phyloP scores from a whole-genome alignment of 1,139 yeast species.

The Geotrichum cucujoidarum region DNA sequence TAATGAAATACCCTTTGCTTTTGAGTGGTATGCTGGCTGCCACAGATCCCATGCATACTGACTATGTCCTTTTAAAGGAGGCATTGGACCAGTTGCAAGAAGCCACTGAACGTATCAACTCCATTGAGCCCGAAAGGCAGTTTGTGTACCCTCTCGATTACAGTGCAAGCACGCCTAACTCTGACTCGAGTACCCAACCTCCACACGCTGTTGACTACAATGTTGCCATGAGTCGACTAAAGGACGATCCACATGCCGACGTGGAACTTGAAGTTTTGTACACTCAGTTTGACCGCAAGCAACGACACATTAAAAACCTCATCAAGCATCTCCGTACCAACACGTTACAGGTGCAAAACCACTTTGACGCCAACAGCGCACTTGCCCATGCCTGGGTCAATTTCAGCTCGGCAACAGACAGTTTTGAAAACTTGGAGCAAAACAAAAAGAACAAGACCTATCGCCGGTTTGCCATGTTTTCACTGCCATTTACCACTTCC shows the following conservation, averaged over 20 bases:
- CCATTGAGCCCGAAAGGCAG: constrained; percentile 18
- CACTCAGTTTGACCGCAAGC: constrained; percentile 23
- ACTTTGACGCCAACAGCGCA: constrained; percentile 26
- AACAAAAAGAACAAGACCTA: constrained; percentile 7
- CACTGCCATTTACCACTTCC: constrained; percentile 26
- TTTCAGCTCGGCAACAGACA: constrained; percentile 23
- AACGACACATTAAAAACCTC: constrained; percentile 23
- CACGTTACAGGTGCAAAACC: constrained; percentile 24
- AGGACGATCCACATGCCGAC: constrained; percentile 26
- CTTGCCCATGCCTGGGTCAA: constrained; percentile 29
- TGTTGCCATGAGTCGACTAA: constrained; percentile 19
- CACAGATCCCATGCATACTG: constrained; percentile 34
- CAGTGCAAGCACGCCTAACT: background rate
- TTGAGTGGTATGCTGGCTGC: constrained; percentile 30
- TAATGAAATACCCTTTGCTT: constrained; percentile 41
- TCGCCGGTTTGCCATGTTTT: constrained; percentile 27
- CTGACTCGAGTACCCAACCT: background rate
- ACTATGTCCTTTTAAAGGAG: constrained; percentile 29
- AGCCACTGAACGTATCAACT: constrained; percentile 33
- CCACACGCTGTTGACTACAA: constrained; percentile 14
- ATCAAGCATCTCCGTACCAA: constrained; percentile 25
- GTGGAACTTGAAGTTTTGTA: constrained; percentile 23
- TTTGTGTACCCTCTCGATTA: constrained; percentile 9
- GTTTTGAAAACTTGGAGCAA: constrained; percentile 5
- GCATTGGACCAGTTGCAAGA: constrained; percentile 30